Conservation (phyloP, 176 grass and related monocot species). For the Rhipidocladum racemiflorum region DNA sequence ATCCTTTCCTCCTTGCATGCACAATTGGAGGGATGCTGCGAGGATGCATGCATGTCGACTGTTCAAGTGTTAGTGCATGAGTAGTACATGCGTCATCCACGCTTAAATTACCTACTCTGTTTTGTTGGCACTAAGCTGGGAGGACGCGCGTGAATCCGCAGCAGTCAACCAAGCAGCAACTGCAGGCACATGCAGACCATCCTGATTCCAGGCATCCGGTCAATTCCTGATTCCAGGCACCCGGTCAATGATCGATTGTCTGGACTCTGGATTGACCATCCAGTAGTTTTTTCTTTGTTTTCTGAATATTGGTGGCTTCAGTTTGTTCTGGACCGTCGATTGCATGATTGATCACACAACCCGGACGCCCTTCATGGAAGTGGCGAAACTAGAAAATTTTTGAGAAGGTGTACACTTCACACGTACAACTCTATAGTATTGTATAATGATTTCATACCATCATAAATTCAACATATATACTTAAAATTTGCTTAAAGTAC, state of each 20-base stretch:
- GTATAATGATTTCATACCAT: no score
- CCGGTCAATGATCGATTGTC: background rate
- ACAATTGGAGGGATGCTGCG: background rate
- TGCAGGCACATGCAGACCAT: slow-evolving; percentile 16
- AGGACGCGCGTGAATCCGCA: background rate
- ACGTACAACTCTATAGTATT: no score
- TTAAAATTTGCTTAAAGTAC: no score
- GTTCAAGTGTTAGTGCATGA: background rate
- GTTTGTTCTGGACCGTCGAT: background rate
- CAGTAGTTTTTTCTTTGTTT: background rate
- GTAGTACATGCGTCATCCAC: slow-evolving; percentile 1
- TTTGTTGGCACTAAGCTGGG: background rate
- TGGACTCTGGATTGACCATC: background rate
- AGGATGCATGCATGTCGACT: background rate
- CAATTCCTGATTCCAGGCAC: background rate
- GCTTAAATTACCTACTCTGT: background rate
- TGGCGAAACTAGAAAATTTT: no score
- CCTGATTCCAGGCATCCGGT: background rate
- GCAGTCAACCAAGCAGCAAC: background rate
- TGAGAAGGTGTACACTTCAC: no score
- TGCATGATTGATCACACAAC: slow-evolving; percentile 14
- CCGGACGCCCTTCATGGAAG: no score
- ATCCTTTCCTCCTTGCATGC: background rate
- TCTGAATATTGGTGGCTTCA: background rate
- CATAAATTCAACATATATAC: no score